Base-by-base conservation (phyloP, 75 land plant genomes). In the Gnetum montanum region DNA sequence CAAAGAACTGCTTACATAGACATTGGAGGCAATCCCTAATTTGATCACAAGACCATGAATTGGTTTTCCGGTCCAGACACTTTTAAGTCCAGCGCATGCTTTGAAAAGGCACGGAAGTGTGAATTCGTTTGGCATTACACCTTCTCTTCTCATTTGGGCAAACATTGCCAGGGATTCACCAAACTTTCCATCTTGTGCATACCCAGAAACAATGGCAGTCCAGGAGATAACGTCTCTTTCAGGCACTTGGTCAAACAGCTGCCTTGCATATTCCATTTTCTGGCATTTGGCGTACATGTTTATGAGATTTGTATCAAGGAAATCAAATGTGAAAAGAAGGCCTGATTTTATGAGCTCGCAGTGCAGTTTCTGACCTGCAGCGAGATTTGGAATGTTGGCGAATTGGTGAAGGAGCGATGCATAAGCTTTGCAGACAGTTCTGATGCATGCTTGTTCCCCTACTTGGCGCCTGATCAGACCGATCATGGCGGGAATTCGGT, bases 211-310 rank as follows among this genome's bases (percentile, higher is more conserved):
- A 59, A 68, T 60, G 4, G 60, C 34, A 23, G 78, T 59, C 57
- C 63, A 75, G 3, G 48, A 29, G 27, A 70, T 55, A 2, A 65
- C 61, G 11, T 29, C 38, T 45, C 31, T 53, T 12, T 49, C 31
- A 31, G 73, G 56, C 58, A 75, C 54, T 57, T 56, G 48, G 3
- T 64, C 72, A 41, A 75, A 75, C 54, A 69, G 52, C 31, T 60
- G 43, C 54, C 54, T 34, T 27, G 78, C 78, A 27, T 34, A 24
- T 20, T 22, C 26, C 15, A 41, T 27, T 6, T 26, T 23, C 0
- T 61, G 62, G 4, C 54, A 52, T 33, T 52, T 52, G 25, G 54
- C 34, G 3, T 52, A 52, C 54, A 52, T 52, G 54, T 52, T 52
- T 26, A 52, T 25, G 33, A 52, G 54, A 16, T 30, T 16, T 1